A percentile compares a stretch with the other conserved stretches of the same genome.
Evolutionary conservation across 331 rosid genomes (phyloP).

Genomic region (Malus hybrid): DNA sequence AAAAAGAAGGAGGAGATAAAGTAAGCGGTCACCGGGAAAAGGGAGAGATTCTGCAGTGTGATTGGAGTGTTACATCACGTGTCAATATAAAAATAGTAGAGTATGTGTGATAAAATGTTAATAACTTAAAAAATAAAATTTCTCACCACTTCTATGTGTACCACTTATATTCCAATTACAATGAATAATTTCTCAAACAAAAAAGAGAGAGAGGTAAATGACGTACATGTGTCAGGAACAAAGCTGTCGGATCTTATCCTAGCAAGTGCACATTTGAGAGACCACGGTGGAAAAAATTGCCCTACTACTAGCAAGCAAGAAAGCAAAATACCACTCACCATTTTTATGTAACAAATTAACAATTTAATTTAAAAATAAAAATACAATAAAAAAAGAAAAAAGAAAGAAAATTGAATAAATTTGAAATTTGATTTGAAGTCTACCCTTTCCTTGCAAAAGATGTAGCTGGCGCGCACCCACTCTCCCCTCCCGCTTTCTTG

Average conservation of each 20-base stretch:
- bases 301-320: not conserved
- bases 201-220: no score
- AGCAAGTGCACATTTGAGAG: not conserved
- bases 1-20: not conserved
- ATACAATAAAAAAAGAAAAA: no score
- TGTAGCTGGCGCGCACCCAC: constrained; percentile 47
- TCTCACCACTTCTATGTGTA: no score
- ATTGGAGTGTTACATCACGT: accelerated
- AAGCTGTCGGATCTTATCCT: not conserved
- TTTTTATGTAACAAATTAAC: not conserved
- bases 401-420: not conserved
- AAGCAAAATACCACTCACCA: not conserved
- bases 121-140: no score
- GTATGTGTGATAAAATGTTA: no score
- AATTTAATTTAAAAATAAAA: not conserved
- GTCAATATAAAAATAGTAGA: no score
- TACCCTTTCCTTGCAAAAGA: not conserved
- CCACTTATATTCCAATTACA: no score
- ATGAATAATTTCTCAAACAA: no score
- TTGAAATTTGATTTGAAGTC: constrained; percentile 43
- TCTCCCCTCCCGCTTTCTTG: constrained; percentile 11
- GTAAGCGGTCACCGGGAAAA: no score
- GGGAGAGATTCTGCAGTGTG: no score
- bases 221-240: no score
- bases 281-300: not conserved